These are phyloP conservation scores for Camellia sinensis DNA, from an alignment of 148 eudicot genomes.

Conservation along the genomic window DNA sequence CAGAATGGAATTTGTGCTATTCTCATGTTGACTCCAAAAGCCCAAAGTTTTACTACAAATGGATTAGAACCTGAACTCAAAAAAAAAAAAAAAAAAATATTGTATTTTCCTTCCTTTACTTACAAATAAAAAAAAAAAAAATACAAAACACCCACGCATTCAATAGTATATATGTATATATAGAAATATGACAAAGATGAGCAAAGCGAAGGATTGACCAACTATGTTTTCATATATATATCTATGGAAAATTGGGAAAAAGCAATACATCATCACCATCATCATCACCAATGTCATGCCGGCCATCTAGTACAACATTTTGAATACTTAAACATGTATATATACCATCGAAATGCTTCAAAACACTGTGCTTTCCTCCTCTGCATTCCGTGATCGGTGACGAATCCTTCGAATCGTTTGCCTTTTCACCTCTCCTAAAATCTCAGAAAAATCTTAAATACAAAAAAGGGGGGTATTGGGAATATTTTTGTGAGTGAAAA, in stretches of 20 bases:
- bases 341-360: slow-evolving; percentile 3
- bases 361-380: neutral
- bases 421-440: slow-evolving; percentile 8
- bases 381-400: neutral
- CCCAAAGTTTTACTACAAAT: neutral
- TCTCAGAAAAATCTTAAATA: neutral
- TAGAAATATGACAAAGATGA: neutral
- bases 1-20: neutral
- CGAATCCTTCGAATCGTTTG: neutral
- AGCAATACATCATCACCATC: slow-evolving; percentile 7
- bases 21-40: neutral
- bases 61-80: neutral
- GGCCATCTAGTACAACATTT: neutral
- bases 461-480: neutral
- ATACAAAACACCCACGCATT: neutral
- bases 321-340: neutral
- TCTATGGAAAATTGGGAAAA: slow-evolving; percentile 6
- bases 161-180: neutral
- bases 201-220: neutral
- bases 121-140: too few species aligned
- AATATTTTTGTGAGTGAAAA: neutral
- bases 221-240: slow-evolving; percentile 7
- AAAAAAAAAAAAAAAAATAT: too few species aligned
- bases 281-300: slow-evolving; percentile 7
- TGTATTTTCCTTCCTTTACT: too few species aligned